Conservation (phyloP, 2,329 filamentous ascomycete species). For the Lasiodiplodia sp. region DNA sequence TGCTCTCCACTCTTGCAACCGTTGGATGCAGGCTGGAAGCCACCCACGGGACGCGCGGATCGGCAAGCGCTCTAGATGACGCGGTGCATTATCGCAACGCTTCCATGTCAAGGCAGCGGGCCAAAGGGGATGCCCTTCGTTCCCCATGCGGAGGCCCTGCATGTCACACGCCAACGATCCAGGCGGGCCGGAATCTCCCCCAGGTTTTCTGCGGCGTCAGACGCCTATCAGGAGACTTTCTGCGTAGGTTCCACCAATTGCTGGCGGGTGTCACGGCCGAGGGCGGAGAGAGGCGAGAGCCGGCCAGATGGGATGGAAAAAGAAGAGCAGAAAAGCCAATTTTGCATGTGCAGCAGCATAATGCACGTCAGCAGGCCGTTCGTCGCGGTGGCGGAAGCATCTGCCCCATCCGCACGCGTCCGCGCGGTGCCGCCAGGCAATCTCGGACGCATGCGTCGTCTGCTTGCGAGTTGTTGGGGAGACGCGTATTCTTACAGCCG, state of each 20-base stretch:
- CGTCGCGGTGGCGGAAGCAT: not conserved
- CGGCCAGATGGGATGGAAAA: not conserved
- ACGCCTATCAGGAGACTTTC: constrained; percentile 17
- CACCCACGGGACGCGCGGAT: not conserved
- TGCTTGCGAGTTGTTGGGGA: not conserved
- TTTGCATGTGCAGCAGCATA: constrained; percentile 18
- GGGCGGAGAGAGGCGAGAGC: too few relatives aligned
- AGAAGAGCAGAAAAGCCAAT: constrained; percentile 1
- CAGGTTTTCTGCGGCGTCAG: constrained; percentile 15
- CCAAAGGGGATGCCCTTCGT: constrained; percentile 1
- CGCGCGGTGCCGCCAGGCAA: not conserved
- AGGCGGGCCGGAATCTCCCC: constrained; percentile 3
- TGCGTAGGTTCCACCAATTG: constrained; percentile 1
- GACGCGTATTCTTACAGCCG: not conserved
- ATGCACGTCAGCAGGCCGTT: constrained; percentile 14
- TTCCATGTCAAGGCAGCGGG: not conserved
- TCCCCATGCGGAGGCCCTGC: constrained; percentile 1
- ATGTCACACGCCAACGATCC: not conserved
- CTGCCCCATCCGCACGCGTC: constrained; percentile 6
- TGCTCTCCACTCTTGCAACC: constrained; percentile 4
- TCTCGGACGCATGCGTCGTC: not conserved
- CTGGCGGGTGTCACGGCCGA: not conserved
- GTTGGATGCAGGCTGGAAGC: not conserved
- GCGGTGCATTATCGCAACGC: not conserved
- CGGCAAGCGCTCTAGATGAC: not conserved